Conservation (phyloP, 176 grass and related monocot genomes). For the Carex littledalei region DNA sequence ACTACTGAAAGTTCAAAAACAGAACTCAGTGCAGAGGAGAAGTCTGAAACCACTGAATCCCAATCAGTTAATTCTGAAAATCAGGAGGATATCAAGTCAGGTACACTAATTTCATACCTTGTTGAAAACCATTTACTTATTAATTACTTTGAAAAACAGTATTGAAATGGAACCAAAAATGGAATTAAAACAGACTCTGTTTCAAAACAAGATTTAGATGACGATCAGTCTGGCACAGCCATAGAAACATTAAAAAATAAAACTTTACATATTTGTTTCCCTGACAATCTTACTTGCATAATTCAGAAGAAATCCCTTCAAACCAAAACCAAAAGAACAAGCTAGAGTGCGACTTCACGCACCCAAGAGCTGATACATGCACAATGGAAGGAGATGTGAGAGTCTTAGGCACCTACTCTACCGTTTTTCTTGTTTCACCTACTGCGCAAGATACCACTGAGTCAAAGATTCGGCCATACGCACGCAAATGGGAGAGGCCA, state of each 20-base stretch:
- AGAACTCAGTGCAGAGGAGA: not conserved
- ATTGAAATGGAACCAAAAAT: not conserved
- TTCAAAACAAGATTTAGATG: constrained; percentile 11
- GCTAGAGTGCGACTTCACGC: constrained; percentile 32
- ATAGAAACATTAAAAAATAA: not conserved
- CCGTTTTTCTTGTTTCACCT: constrained; percentile 19
- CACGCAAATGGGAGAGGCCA: constrained; percentile 35
- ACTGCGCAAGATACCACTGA: not conserved
- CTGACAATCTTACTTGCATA: not conserved
- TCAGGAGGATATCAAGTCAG: constrained; percentile 13
- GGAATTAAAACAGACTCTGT: not conserved
- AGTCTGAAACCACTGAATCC: not conserved
- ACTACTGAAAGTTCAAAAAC: constrained; percentile 1
- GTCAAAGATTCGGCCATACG: constrained; percentile 31
- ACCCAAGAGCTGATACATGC: constrained; percentile 35
- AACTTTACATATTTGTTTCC: not conserved
- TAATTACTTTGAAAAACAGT: not conserved
- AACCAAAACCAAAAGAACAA: not conserved
- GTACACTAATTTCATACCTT: constrained; percentile 2
- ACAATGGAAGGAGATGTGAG: constrained; percentile 32
- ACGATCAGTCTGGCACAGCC: not conserved
- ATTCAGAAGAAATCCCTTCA: not conserved
- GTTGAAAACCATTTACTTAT: not conserved
- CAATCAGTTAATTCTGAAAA: constrained; percentile 6
- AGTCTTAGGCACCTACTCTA: constrained; percentile 22